Base-by-base conservation (phyloP, 805 yeast genomes). In the Starmerella gropengiesseri region DNA sequence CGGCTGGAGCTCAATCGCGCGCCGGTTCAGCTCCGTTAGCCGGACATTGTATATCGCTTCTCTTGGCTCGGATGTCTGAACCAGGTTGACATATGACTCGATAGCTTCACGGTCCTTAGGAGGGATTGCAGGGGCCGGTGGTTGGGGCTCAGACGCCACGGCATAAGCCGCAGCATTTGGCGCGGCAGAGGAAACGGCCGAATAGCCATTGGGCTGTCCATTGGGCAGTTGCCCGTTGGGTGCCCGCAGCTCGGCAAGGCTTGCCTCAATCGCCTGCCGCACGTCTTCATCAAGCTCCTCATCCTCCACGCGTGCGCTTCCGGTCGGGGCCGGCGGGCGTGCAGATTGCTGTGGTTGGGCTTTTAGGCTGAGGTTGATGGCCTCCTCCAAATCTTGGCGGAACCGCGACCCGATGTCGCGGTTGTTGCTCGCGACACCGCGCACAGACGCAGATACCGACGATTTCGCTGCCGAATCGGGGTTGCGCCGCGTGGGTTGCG, bases 231-330 rank as follows among this genome's bases (percentile, higher is more conserved):
- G 13, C 21, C 13, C 13, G 26, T 18, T 22, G 16, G 34, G 22
- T 14, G 27, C 33, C 33, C 51, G 74, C 57, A 81, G 69, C 45
- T 87, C 96, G 41, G 70, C 70, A 48, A 91, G 67, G 60, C 95
- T 84, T 1, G 95, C 95, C 13, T 81, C 94, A 45, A 91, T 89
- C 0, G 97, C 98, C 1, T 91, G 94, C 58, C 77, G 82, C 77
- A 89, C 73, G 28, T 85, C 95, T 29, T 80, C 89, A 55, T 86
- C 94, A 14, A 79, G 82, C 2, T 75, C 82, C 13, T 60, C 65
- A 2, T 43, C 48, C 16, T 31, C 41, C n/a, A 20, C 43, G 28
- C 25, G 5, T 52, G 37, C 5, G 16, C 25, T 18, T 19, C 53
- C 57, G 1, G 63, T 58, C 11, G 66, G 55, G 11, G 63, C 45